Conservation (phyloP, 306 rosid genomes). For the Crataegus laevigata region DNA sequence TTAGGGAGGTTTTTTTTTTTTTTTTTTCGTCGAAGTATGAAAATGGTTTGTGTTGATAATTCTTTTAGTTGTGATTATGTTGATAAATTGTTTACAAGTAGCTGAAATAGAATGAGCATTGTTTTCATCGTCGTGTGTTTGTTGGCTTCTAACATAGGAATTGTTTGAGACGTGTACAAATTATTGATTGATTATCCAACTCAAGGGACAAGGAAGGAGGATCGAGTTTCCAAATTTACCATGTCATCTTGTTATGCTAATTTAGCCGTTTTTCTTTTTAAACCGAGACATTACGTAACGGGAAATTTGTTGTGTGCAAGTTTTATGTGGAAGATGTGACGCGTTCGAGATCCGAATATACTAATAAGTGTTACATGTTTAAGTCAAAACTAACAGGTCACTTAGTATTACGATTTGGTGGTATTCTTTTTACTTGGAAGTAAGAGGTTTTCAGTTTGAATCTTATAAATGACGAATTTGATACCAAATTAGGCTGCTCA, state of each 20-base stretch:
- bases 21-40: background rate
- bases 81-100: background rate
- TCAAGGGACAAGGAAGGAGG: background rate
- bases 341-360: background rate
- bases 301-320: no score
- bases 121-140: background rate
- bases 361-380: no score
- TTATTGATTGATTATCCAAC: background rate
- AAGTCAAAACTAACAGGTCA: no score
- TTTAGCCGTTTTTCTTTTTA: no score
- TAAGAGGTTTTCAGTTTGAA: accelerated
- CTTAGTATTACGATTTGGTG: accelerated
- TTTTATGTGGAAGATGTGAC: background rate
- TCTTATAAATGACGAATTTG: no score
- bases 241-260: background rate
- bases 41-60: background rate
- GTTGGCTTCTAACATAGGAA: background rate
- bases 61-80: background rate
- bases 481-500: accelerated
- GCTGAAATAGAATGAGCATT: background rate
- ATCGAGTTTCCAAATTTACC: background rate
- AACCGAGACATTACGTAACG: no score
- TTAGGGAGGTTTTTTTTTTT: background rate
- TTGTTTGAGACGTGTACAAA: background rate
- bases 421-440: no score